phyloP scores from a whole-genome alignment of 768 basidiomycete species.

The Rhizopogon salebrosus region DNA sequence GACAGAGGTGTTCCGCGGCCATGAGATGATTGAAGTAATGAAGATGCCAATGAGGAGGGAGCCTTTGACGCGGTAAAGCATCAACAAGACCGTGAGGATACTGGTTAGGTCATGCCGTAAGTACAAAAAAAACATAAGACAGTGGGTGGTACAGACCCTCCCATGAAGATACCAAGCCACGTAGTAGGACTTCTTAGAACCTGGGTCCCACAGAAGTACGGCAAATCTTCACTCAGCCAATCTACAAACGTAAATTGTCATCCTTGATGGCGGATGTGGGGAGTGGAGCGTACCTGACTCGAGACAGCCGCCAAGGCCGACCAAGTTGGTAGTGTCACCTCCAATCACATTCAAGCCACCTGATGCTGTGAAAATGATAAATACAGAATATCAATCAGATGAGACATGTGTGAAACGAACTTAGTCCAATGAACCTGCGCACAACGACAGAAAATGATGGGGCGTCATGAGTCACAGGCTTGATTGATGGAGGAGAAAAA shows the following conservation, averaged over 20 bases:
- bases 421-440: constrained; percentile 67
- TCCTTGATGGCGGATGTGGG: constrained; percentile 6
- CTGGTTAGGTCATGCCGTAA: constrained; percentile 27
- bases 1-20: constrained; percentile 79
- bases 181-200: constrained; percentile 72
- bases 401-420: constrained; percentile 29
- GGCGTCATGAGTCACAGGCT: constrained; percentile 8
- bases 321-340: constrained; percentile 62
- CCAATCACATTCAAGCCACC: constrained; percentile 73
- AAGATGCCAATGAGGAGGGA: constrained; percentile 81
- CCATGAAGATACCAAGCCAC: constrained; percentile 86
- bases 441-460: constrained; percentile 3
- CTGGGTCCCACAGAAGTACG: constrained; percentile 55
- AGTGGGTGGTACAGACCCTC: constrained; percentile 50
- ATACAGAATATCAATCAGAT: background rate
- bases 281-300: constrained; percentile 33
- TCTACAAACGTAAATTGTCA: constrained; percentile 25
- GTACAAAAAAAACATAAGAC: background rate
- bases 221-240: constrained; percentile 38
- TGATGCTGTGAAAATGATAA: constrained; percentile 36
- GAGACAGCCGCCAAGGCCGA: constrained; percentile 73
- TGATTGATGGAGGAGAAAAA: constrained; percentile 11
- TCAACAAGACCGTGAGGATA: constrained; percentile 69
- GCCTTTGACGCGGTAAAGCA: constrained; percentile 82
- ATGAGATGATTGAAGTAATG: constrained; percentile 79